Percentiles rank a stretch among this genome's conserved stretches.
These are phyloP conservation scores for Exidia glandulosa DNA, from an alignment of 768 basidiomycete species.

Conservation along the genomic window DNA sequence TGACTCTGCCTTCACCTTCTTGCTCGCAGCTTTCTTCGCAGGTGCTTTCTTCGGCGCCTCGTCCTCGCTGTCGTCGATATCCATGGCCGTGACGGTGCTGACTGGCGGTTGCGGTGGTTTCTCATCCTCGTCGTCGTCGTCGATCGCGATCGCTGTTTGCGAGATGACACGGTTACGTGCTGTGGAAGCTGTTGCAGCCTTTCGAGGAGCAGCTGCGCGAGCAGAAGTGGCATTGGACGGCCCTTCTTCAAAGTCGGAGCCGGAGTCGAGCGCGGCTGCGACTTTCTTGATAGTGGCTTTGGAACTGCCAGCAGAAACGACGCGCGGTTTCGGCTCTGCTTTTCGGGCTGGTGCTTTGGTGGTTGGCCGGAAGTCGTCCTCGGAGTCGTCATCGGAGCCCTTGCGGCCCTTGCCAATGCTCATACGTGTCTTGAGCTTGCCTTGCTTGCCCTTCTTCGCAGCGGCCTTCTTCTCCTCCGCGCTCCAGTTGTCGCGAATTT, in stretches of 20 bases:
- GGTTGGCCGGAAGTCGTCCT: slow-evolving; percentile 50
- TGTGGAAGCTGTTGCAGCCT: neutral
- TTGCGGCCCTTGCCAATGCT: slow-evolving; percentile 33
- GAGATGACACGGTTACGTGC: neutral
- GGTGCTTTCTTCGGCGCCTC: slow-evolving; percentile 14
- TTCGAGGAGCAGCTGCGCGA: slow-evolving; percentile 28
- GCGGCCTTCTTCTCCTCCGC: slow-evolving; percentile 38
- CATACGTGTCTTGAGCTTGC: slow-evolving; percentile 42
- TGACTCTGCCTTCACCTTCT: slow-evolving; percentile 4
- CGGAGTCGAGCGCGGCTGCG: slow-evolving; percentile 18
- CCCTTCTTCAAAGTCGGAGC: slow-evolving; percentile 6
- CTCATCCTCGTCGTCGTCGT: slow-evolving; percentile 35
- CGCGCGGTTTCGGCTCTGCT: slow-evolving; percentile 20
- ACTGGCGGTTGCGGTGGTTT: slow-evolving; percentile 4
- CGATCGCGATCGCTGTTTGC: slow-evolving; percentile 32
- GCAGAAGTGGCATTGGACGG: slow-evolving; percentile 9
- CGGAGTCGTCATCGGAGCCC: slow-evolving; percentile 26
- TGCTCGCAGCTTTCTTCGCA: slow-evolving; percentile 3
- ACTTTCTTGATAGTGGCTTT: slow-evolving; percentile 29
- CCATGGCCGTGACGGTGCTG: neutral
- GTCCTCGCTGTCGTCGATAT: slow-evolving; percentile 6
- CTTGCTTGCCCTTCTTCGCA: slow-evolving; percentile 47
- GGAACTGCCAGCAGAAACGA: slow-evolving; percentile 18
- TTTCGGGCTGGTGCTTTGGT: slow-evolving; percentile 30
- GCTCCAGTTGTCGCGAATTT: slow-evolving; percentile 30